Percentiles rank a stretch among this genome's conserved stretches.
Evolutionary conservation across 2,329 filamentous ascomycete species (phyloP).

Genomic region (Elsinoe australis): DNA sequence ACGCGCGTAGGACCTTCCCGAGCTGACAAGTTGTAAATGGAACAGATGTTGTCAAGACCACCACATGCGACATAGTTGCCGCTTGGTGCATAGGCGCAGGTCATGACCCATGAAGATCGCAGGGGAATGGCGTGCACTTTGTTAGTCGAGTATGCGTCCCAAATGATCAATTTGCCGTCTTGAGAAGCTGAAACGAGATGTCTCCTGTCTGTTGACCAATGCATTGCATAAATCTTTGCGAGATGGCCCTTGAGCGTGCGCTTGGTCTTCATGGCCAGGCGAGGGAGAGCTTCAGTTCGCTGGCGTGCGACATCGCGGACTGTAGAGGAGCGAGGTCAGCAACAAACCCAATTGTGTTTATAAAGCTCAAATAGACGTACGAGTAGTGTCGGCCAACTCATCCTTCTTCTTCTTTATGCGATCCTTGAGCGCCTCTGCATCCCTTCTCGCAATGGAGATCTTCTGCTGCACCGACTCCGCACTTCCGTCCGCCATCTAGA

Average conservation of each 20-base stretch:
- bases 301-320: conserved; percentile 88
- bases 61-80: conserved; percentile 98
- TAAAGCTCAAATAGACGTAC: conserved; percentile 52
- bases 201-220: conserved; percentile 97
- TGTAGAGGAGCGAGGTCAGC: conserved; percentile 34
- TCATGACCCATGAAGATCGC: conserved; percentile 99
- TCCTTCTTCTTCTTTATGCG: conserved; percentile 99
- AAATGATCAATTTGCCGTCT: conserved; percentile 98
- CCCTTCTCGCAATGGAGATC: conserved; percentile 94
- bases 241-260: conserved; percentile 95
- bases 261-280: conserved; percentile 95
- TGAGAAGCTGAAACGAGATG: conserved; percentile 97
- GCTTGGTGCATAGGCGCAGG: conserved; percentile 95
- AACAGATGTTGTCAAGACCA: conserved; percentile 98
- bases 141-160: conserved; percentile 99
- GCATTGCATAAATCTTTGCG: conserved; percentile 99
- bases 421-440: conserved; percentile 96
- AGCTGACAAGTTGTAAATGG: conserved; percentile 97
- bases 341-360: conserved; percentile 6
- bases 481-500: conserved; percentile 41
- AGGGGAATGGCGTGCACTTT: conserved; percentile 98
- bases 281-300: conserved; percentile 83
- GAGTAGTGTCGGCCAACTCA: conserved; percentile 93
- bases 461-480: conserved; percentile 46
- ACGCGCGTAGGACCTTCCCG: conserved; percentile 96